phyloP scores from a whole-genome alignment of 257 asterid genomes.

The Nicotiana knightiana region DNA sequence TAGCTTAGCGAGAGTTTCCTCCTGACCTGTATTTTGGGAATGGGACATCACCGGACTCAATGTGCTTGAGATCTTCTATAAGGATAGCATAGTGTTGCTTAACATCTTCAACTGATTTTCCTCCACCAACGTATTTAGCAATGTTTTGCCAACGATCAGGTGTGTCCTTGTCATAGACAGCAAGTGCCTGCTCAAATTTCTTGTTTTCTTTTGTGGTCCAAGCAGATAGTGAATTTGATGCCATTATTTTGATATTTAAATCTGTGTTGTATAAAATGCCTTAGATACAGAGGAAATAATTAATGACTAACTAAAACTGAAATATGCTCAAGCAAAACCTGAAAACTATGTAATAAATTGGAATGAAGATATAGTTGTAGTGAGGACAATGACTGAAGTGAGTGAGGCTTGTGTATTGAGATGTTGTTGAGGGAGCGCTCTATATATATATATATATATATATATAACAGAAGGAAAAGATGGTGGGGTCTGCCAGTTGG shows the following conservation, averaged over 20 bases:
- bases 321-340: neutral
- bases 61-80: slow-evolving; percentile 60
- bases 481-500: slow-evolving; percentile 49
- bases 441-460: too few species aligned
- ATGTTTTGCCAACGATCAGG: slow-evolving; percentile 74
- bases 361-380: neutral
- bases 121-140: slow-evolving; percentile 59
- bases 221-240: slow-evolving; percentile 45
- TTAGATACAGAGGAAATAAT: neutral
- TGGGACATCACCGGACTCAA: slow-evolving; percentile 65
- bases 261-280: neutral
- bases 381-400: slow-evolving; percentile 8
- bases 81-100: slow-evolving; percentile 65
- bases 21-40: slow-evolving; percentile 46
- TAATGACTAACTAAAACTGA: neutral
- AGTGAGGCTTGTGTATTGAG: slow-evolving; percentile 20
- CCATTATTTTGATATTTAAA: slow-evolving; percentile 20
- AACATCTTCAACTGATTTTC: slow-evolving; percentile 63
- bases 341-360: neutral
- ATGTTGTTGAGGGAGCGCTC: slow-evolving; percentile 14
- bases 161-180: slow-evolving; percentile 56
- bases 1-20: slow-evolving; percentile 14
- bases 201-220: slow-evolving; percentile 68
- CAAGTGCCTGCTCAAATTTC: slow-evolving; percentile 59
- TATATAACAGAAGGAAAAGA: slow-evolving; percentile 31